Percentiles rank a stretch among this genome's conserved stretches.
Evolutionary conservation across 164 flowering plant species (phyloP).

Genomic region (Saururus chinensis): DNA sequence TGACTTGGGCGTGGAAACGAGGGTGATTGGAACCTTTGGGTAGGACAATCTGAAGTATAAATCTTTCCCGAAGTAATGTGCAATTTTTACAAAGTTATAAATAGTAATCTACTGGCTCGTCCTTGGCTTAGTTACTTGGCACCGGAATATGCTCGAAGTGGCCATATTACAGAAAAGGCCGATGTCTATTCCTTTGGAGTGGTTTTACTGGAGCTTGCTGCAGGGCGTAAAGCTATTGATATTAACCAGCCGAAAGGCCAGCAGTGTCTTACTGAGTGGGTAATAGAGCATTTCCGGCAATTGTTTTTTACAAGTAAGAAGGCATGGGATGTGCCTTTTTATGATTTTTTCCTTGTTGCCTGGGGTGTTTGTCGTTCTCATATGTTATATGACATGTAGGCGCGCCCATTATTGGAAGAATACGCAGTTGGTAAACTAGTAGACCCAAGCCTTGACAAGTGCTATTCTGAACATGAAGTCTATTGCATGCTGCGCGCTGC

Average conservation of each 20-base stretch:
- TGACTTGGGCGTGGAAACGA: slow-evolving; percentile 59
- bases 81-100: too few species aligned
- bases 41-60: slow-evolving; percentile 12
- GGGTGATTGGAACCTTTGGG: slow-evolving; percentile 96
- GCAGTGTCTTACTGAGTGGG: slow-evolving; percentile 95
- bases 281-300: slow-evolving; percentile 10
- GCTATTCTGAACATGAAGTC: slow-evolving; percentile 54
- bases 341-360: neutral
- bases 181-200: slow-evolving; percentile 93
- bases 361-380: slow-evolving; percentile 1
- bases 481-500: slow-evolving; percentile 67
- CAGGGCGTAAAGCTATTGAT: slow-evolving; percentile 88
- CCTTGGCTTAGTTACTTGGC: slow-evolving; percentile 66
- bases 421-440: slow-evolving; percentile 48
- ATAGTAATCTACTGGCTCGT: too few species aligned
- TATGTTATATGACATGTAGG: slow-evolving; percentile 33
- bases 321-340: too few species aligned
- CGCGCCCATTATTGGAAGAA: slow-evolving; percentile 67
- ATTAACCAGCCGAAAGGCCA: slow-evolving; percentile 83
- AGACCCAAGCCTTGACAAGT: slow-evolving; percentile 48
- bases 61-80: too few species aligned
- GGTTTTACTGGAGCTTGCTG: slow-evolving; percentile 72
- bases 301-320: too few species aligned
- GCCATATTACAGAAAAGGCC: slow-evolving; percentile 89
- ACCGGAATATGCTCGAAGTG: slow-evolving; percentile 94